These are phyloP conservation scores for Leccinum sublutescens DNA, from an alignment of 768 basidiomycete species.

Conservation along the genomic window DNA sequence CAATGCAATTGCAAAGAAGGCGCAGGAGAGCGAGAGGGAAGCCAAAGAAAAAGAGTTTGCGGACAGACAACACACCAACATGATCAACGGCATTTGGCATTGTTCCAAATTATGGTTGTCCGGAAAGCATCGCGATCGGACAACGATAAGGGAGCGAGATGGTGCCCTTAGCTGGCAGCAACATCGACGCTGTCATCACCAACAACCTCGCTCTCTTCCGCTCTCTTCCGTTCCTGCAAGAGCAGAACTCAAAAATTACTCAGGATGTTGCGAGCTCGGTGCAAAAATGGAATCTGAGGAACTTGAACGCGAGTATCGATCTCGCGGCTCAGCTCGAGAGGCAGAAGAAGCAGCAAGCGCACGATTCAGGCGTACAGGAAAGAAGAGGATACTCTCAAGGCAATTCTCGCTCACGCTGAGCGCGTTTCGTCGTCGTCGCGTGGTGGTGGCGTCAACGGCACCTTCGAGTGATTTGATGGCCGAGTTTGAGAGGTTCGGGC, in stretches of 20 bases:
- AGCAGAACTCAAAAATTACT: constrained; percentile 87
- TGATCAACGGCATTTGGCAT: constrained; percentile 87
- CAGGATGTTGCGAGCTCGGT: constrained; percentile 81
- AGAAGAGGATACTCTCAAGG: constrained; percentile 83
- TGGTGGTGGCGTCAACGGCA: constrained; percentile 30
- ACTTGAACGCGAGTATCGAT: constrained; percentile 67
- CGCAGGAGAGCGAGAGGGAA: constrained; percentile 74
- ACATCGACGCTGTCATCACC: constrained; percentile 80
- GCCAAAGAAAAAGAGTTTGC: constrained; percentile 83
- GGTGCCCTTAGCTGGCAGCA: constrained; percentile 38
- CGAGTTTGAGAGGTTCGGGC: constrained; percentile 45
- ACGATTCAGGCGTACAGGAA: constrained; percentile 79
- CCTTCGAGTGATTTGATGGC: constrained; percentile 43
- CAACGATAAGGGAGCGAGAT: constrained; percentile 63
- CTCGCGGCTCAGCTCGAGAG: constrained; percentile 80
- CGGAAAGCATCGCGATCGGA: constrained; percentile 81
- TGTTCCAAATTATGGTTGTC: constrained; percentile 92
- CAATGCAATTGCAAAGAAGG: constrained; percentile 53
- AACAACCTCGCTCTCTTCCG: constrained; percentile 87
- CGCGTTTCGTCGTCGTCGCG: constrained; percentile 17
- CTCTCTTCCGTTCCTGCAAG: constrained; percentile 76
- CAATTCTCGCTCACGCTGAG: constrained; percentile 62
- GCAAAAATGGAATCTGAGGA: constrained; percentile 84
- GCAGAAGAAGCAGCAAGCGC: constrained; percentile 69
- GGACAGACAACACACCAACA: constrained; percentile 78